These are phyloP conservation scores for Plantago coronopus DNA, from an alignment of 305 asterid species.

Conservation along the genomic window DNA sequence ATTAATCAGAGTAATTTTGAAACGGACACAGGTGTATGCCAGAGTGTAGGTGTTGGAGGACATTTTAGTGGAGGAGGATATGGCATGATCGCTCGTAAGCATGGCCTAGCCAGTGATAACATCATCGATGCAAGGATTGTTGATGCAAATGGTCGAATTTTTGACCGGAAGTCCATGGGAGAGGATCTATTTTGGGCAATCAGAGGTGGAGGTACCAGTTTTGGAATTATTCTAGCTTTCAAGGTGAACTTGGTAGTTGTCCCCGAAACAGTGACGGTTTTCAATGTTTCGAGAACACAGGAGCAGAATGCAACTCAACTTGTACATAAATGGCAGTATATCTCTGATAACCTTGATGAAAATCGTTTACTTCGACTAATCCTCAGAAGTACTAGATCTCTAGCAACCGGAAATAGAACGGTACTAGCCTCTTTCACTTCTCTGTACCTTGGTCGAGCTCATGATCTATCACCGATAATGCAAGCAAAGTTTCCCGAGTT, in stretches of 20 bases:
- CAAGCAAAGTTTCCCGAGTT: constrained; percentile 30
- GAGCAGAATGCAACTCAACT: constrained; percentile 36
- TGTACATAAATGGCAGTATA: constrained; percentile 40
- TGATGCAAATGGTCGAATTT: constrained; percentile 31
- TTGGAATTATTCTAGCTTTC: constrained; percentile 36
- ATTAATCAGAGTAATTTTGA: too few relatives aligned
- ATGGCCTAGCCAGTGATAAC: constrained; percentile 32
- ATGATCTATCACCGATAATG: constrained; percentile 29
- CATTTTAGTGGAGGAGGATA: constrained; percentile 45
- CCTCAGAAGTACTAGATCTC: constrained; percentile 16
- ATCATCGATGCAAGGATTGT: constrained; percentile 35
- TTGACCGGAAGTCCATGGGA: constrained; percentile 36
- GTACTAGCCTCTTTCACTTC: constrained; percentile 29
- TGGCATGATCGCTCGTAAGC: constrained; percentile 32
- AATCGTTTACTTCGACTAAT: constrained; percentile 27
- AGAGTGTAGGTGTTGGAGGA: constrained; percentile 47
- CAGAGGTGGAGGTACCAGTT: constrained; percentile 43
- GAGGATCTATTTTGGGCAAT: constrained; percentile 48
- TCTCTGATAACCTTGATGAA: constrained; percentile 30
- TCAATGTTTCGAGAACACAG: constrained; percentile 32
- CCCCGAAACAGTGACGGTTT: constrained; percentile 33
- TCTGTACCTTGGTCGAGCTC: constrained; percentile 26
- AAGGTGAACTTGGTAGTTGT: constrained; percentile 30
- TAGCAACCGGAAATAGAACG: constrained; percentile 19
- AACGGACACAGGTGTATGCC: constrained; percentile 25